A percentile compares a stretch with the other conserved stretches of the same genome.
phyloP scores from a whole-genome alignment of 2,329 filamentous ascomycete genomes.

The Cladosporium sp. region DNA sequence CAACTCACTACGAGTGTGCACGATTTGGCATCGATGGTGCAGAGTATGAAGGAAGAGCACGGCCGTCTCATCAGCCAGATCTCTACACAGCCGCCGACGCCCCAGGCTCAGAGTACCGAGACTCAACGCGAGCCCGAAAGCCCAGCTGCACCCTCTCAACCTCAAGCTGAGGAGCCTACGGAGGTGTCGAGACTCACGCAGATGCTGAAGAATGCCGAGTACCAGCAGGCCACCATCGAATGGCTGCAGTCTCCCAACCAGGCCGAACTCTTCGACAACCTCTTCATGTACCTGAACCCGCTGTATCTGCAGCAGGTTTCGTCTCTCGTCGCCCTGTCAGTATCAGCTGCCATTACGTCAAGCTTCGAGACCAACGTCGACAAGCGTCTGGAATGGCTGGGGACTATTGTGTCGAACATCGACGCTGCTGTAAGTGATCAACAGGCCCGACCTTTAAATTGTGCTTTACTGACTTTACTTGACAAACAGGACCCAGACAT shows the following conservation, averaged over 20 bases:
- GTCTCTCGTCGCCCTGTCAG: slow-evolving; percentile 55
- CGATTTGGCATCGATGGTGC: slow-evolving; percentile 4
- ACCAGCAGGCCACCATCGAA: slow-evolving; percentile 41
- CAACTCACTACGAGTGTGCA: slow-evolving; percentile 11
- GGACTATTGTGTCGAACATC: slow-evolving; percentile 50
- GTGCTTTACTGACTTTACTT: background rate
- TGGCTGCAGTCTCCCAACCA: slow-evolving; percentile 60
- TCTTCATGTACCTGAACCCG: slow-evolving; percentile 56
- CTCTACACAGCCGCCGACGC: background rate
- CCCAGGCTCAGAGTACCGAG: background rate
- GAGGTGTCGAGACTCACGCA: slow-evolving; percentile 60
- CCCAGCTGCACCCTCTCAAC: background rate
- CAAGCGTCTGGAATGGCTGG: slow-evolving; percentile 56
- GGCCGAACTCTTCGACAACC: slow-evolving; percentile 55
- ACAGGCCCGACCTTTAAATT: background rate
- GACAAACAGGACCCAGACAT: slow-evolving; percentile 40
- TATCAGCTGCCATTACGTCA: slow-evolving; percentile 58
- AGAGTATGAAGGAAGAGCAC: slow-evolving; percentile 9
- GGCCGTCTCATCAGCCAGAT: background rate
- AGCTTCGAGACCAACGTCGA: slow-evolving; percentile 49
- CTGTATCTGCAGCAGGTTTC: slow-evolving; percentile 52
- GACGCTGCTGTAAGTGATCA: slow-evolving; percentile 46
- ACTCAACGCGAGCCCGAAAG: background rate
- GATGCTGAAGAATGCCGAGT: slow-evolving; percentile 54
- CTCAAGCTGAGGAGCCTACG: slow-evolving; percentile 40